Evolutionary conservation across 2,329 filamentous ascomycete genomes (phyloP).

Genomic region (Grosmannia penicillata): DNA sequence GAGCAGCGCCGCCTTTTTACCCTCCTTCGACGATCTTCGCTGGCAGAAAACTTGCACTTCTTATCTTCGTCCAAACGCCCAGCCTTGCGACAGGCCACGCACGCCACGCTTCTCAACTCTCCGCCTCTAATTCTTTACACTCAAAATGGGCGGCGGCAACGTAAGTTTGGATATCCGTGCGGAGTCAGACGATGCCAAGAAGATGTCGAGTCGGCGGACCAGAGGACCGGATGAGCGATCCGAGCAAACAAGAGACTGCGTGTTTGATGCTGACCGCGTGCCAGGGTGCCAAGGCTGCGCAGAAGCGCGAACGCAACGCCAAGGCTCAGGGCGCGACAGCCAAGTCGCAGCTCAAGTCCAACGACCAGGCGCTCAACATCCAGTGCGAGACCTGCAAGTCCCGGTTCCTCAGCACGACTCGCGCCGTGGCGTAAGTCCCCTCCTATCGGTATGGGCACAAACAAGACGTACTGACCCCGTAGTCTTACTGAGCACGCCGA

Average conservation of each 20-base stretch:
- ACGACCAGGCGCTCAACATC: constrained; percentile 59
- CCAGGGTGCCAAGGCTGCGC: constrained; percentile 25
- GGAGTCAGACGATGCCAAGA: background rate
- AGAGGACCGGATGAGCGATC: too few relatives aligned
- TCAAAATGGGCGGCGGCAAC: constrained; percentile 20
- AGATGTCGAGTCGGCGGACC: too few relatives aligned
- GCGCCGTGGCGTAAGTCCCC: constrained; percentile 48
- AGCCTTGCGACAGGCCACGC: too few relatives aligned
- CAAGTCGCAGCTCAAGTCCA: constrained; percentile 57
- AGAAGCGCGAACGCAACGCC: constrained; percentile 59
- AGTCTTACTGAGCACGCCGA: constrained; percentile 56
- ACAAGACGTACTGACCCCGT: constrained; percentile 4
- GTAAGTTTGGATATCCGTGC: constrained; percentile 10
- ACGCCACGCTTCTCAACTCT: background rate
- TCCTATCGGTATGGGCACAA: too few relatives aligned
- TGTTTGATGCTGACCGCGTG: background rate
- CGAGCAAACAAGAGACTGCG: background rate
- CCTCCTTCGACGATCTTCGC: too few relatives aligned
- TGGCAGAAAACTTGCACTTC: too few relatives aligned
- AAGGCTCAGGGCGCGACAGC: constrained; percentile 38
- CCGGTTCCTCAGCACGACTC: constrained; percentile 65
- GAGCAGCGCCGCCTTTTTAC: too few relatives aligned
- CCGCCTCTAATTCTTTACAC: background rate
- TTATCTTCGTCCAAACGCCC: too few relatives aligned
- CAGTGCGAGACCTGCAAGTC: constrained; percentile 65